phyloP scores from a whole-genome alignment of 805 yeast genomes.

The Teunomyces gatunensis region DNA sequence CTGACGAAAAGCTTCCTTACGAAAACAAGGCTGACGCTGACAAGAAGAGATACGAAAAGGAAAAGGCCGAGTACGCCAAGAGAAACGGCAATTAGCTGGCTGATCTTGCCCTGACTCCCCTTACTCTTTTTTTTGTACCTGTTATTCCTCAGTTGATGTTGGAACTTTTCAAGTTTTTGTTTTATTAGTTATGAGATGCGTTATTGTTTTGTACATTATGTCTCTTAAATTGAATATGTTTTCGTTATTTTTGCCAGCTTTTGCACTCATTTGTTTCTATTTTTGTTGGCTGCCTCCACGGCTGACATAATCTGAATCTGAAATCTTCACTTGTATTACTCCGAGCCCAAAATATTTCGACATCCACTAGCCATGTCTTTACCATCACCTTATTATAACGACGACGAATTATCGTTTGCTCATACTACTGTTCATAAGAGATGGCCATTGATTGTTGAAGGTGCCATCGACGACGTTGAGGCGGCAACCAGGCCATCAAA shows the following conservation, averaged over 20 bases:
- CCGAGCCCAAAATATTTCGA: neutral
- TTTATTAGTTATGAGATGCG: slow-evolving; percentile 8
- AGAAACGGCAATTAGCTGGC: slow-evolving; percentile 17
- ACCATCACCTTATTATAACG: slow-evolving; percentile 50
- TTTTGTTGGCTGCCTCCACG: neutral
- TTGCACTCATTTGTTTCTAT: neutral
- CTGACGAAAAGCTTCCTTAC: slow-evolving; percentile 84
- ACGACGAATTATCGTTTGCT: slow-evolving; percentile 78
- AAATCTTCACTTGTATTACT: neutral
- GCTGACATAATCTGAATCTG: neutral
- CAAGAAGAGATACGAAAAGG: slow-evolving; percentile 96
- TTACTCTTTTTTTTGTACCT: neutral
- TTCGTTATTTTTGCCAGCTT: neutral
- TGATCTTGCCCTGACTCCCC: neutral
- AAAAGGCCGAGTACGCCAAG: slow-evolving; percentile 80
- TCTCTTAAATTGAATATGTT: slow-evolving; percentile 3
- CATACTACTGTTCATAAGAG: slow-evolving; percentile 71
- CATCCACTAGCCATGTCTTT: neutral
- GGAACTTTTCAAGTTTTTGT: slow-evolving; percentile 5
- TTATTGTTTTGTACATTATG: slow-evolving; percentile 4
- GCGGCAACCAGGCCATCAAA: slow-evolving; percentile 22
- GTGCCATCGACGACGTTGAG: slow-evolving; percentile 61
- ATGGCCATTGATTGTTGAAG: slow-evolving; percentile 82
- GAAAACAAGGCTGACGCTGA: slow-evolving; percentile 92
- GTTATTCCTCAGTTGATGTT: neutral